Evolutionary conservation across 2,329 filamentous ascomycete species (phyloP), one percentile per base, ranked within the genome.

Genomic region (Fusarium sp.): DNA sequence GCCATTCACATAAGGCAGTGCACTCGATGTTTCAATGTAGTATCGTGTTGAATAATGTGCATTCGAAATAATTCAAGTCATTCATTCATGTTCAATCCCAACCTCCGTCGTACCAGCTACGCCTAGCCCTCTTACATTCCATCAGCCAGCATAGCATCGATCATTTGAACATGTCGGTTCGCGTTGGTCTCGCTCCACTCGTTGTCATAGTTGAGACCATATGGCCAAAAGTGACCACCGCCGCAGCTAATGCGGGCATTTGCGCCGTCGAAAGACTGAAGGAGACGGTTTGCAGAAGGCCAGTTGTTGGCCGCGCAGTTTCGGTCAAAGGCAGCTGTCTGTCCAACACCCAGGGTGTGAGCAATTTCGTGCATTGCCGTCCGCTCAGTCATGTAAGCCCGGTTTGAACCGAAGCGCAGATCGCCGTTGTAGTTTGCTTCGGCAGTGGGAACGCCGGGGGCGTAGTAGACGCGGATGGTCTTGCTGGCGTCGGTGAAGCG

Each of bases 301-400:
- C 85, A 87, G 73, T 85, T 76, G 69, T 81, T 80, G 2, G 83
- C 79, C 1, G 80, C 79, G 74, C 85, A 87, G 37, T 76, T 73
- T 14, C 68, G 60, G 66, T 85, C 74, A 70, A 86, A 87, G 10
- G 80, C 81, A 9, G 76, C 71, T 5, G 84, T 85, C 79, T 84
- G 83, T 0, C 85, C 85, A n/a, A 87, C 79, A 5, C 85, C 85
- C 6, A 87, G 82, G 1, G 85, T 87, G 75, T 87, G 85, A 3
- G 85, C 71, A 50, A 86, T 86, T 79, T 87, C 85, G 73, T 87
- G 85, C 75, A 87, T 79, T 6, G 85, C 85, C 4, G 85, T 86
- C 16, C 85, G 84, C 77, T 87, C 84, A 57, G 77, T 86, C 85
- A 87, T 87, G 80, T 85, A 87, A 0, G 82, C 70, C 10, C 85